Percentiles rank a stretch among this genome's conserved stretches.
These are phyloP conservation scores for Wickerhamomyces sp. DNA, from an alignment of 1,139 yeast genomes.

Conservation along the genomic window DNA sequence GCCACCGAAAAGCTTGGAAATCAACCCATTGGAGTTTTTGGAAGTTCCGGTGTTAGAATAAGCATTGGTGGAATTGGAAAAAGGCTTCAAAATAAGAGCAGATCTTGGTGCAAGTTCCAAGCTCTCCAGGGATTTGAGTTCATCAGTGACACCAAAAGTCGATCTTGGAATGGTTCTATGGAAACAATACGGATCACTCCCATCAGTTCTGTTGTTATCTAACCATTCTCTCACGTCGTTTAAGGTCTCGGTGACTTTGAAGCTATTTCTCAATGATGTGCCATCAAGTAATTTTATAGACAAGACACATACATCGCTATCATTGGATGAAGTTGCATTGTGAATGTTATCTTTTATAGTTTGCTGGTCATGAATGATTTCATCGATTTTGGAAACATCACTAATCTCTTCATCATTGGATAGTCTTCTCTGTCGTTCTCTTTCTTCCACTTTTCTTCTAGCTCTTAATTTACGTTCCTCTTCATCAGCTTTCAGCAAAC, in stretches of 20 bases:
- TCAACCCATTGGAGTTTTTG: conserved; percentile 20
- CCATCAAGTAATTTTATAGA: conserved; percentile 56
- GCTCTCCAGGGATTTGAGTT: conserved; percentile 39
- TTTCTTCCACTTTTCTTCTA: conserved; percentile 9
- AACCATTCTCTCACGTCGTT: conserved; percentile 60
- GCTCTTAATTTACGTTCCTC: conserved; percentile 35
- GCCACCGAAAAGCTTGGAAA: conserved; percentile 28
- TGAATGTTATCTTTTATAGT: conserved; percentile 19
- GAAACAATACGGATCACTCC: conserved; percentile 42
- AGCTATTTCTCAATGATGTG: conserved; percentile 39
- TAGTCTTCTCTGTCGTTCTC: conserved; percentile 16
- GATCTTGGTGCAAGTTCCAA: conserved; percentile 61
- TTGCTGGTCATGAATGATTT: conserved; percentile 10
- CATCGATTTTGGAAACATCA: conserved; percentile 14
- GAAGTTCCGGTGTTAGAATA: conserved; percentile 10
- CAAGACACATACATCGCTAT: conserved; percentile 33
- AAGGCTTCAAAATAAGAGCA: conserved; percentile 59
- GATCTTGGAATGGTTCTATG: conserved; percentile 41
- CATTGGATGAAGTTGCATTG: conserved; percentile 5
- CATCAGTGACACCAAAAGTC: conserved; percentile 48
- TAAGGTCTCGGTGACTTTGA: conserved; percentile 38
- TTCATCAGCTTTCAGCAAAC: conserved; percentile 45
- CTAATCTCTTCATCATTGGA: conserved; percentile 14
- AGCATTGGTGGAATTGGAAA: conserved; percentile 26
- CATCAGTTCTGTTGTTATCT: conserved; percentile 46